Conservation (phyloP, 2,329 filamentous ascomycete species). For the Xylaria sp. region DNA sequence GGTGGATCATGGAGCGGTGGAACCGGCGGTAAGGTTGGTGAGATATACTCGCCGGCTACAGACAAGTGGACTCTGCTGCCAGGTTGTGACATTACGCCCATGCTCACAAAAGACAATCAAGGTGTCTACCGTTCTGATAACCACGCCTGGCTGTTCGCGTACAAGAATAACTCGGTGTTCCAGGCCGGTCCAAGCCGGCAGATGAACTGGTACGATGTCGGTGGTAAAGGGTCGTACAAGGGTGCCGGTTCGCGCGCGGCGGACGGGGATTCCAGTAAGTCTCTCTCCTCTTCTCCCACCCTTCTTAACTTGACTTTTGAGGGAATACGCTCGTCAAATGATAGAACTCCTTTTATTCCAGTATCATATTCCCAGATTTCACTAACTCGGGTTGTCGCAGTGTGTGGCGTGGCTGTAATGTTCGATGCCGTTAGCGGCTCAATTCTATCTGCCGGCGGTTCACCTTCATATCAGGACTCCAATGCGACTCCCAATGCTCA, state of each 20-base stretch:
- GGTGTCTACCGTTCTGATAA: conserved; percentile 56
- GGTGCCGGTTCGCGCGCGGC: conserved; percentile 50
- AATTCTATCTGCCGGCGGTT: conserved; percentile 57
- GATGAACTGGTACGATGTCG: conserved; percentile 60
- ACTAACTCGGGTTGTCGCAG: conserved; percentile 30
- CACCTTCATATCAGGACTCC: conserved; percentile 48
- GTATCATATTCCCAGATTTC: too few relatives aligned
- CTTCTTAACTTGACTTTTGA: too few relatives aligned
- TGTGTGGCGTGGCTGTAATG: conserved; percentile 59
- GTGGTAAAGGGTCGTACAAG: conserved; percentile 45
- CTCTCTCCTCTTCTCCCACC: not conserved
- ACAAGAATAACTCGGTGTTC: conserved; percentile 54
- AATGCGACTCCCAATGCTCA: conserved; percentile 49
- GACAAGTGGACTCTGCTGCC: conserved; percentile 54
- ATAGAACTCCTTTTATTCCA: not conserved
- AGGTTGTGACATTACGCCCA: conserved; percentile 51
- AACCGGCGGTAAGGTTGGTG: conserved; percentile 58
- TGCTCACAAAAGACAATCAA: conserved; percentile 54
- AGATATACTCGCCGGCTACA: conserved; percentile 54
- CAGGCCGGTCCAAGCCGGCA: conserved; percentile 53
- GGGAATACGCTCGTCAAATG: not conserved
- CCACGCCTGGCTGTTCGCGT: conserved; percentile 60
- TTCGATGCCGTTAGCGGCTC: conserved; percentile 57
- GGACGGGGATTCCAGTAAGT: conserved; percentile 46
- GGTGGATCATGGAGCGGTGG: conserved; percentile 63